These are phyloP conservation scores for Spinellus fusiger DNA, from an alignment of 192 early-diverging fungal genomes.

Conservation along the genomic window DNA sequence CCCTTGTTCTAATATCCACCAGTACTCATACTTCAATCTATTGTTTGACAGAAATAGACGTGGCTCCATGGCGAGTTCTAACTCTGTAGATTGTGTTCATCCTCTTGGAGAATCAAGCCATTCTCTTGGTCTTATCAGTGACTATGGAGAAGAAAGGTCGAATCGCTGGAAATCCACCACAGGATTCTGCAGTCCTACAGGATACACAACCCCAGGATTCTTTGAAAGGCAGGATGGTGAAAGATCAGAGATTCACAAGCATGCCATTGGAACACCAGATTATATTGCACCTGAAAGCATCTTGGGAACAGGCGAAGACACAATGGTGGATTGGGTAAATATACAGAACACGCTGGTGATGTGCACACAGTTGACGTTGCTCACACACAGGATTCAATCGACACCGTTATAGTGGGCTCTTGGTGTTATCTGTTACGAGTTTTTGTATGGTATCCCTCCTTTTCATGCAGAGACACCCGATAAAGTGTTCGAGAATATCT, in stretches of 20 bases:
- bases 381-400: neutral
- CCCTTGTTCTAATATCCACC: constrained; percentile 13
- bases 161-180: neutral
- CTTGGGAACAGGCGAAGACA: constrained; percentile 75
- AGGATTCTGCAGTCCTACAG: too few relatives aligned
- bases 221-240: neutral
- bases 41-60: constrained; percentile 35
- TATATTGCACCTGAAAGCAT: constrained; percentile 87
- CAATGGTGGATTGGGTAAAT: constrained; percentile 82
- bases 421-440: constrained; percentile 86
- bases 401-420: constrained; percentile 57
- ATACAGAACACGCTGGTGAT: neutral
- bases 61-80: constrained; percentile 40
- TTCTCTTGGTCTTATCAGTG: neutral
- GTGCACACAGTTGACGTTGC: constrained; percentile 25
- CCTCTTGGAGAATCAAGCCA: neutral
- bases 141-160: neutral
- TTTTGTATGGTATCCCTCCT: constrained; percentile 75
- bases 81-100: constrained; percentile 33
- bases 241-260: neutral
- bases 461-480: constrained; percentile 74
- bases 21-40: constrained; percentile 31
- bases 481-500: constrained; percentile 80
- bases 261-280: constrained; percentile 77
- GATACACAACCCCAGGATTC: constrained; percentile 3